phyloP scores from a whole-genome alignment of 129 eudicot genomes.

The Apium graveolens region DNA sequence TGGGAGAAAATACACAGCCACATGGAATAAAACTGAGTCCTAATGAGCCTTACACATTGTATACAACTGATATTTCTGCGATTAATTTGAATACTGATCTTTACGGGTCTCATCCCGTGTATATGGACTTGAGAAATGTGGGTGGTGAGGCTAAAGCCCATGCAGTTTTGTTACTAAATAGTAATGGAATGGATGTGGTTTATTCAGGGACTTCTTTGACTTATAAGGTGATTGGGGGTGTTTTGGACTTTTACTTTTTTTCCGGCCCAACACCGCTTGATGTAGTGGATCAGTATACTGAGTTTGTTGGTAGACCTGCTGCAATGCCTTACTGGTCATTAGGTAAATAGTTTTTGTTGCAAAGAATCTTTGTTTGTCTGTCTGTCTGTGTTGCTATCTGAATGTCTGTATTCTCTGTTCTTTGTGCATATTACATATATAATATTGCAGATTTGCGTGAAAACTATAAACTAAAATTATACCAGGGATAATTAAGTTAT shows the following conservation, averaged over 20 bases:
- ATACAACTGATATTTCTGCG: constrained; percentile 70
- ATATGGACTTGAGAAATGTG: constrained; percentile 85
- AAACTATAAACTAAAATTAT: no score
- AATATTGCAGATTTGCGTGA: background rate
- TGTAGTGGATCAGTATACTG: constrained; percentile 88
- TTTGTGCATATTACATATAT: background rate
- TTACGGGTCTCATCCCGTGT: constrained; percentile 93
- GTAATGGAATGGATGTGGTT: constrained; percentile 92
- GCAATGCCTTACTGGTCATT: constrained; percentile 99
- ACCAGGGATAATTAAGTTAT: no score
- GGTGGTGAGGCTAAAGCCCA: constrained; percentile 51
- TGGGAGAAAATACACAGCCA: constrained; percentile 88
- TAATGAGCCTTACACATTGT: constrained; percentile 76
- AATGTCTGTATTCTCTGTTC: background rate
- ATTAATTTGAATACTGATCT: constrained; percentile 67
- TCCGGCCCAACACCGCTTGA: constrained; percentile 67
- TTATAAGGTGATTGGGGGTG: constrained; percentile 91
- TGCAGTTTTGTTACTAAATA: constrained; percentile 73
- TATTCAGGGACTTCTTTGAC: constrained; percentile 77
- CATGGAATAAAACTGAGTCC: constrained; percentile 78
- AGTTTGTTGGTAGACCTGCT: constrained; percentile 81
- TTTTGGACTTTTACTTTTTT: constrained; percentile 88
- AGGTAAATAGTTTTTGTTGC: constrained; percentile 34
- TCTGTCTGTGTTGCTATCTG: background rate
- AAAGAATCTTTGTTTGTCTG: background rate